Percentiles rank a stretch among this genome's conserved stretches.
These are phyloP conservation scores for Entomortierella chlamydospora DNA, from an alignment of 192 early-diverging fungal genomes.

Conservation along the genomic window DNA sequence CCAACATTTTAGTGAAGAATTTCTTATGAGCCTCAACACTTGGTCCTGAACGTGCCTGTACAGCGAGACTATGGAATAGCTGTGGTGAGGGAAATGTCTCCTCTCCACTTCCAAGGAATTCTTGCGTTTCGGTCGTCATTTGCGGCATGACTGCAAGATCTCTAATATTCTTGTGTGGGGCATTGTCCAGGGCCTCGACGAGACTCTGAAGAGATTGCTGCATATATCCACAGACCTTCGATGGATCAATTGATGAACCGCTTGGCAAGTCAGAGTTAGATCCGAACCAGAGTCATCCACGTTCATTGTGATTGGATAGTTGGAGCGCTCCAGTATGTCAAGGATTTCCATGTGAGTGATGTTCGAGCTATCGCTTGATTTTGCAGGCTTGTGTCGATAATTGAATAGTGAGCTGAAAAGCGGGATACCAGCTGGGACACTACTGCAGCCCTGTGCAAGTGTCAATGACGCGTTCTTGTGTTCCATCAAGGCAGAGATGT, in stretches of 20 bases:
- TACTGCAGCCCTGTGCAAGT: slow-evolving; percentile 15
- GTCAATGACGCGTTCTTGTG: slow-evolving; percentile 7
- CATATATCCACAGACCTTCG: slow-evolving; percentile 6
- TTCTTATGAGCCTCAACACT: no score
- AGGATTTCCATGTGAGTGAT: not conserved
- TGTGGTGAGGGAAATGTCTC: no score
- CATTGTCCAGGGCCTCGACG: not conserved
- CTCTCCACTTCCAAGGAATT: no score
- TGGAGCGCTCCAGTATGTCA: no score
- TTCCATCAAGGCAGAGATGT: slow-evolving; percentile 1
- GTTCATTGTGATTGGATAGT: no score
- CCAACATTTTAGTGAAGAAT: no score
- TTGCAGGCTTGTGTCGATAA: not conserved
- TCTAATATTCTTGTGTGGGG: no score
- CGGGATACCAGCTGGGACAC: not conserved
- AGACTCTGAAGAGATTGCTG: slow-evolving; percentile 4
- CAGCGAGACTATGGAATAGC: no score
- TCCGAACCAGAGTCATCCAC: not conserved
- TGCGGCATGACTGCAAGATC: no score
- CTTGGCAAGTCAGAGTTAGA: not conserved
- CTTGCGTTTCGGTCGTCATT: no score
- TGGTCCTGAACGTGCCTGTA: no score
- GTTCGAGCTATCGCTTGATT: not conserved
- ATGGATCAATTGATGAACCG: not conserved
- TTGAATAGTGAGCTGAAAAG: slow-evolving; percentile 17